Base-by-base conservation (phyloP, 164 flowering plant species). In the Protea cynaroides region DNA sequence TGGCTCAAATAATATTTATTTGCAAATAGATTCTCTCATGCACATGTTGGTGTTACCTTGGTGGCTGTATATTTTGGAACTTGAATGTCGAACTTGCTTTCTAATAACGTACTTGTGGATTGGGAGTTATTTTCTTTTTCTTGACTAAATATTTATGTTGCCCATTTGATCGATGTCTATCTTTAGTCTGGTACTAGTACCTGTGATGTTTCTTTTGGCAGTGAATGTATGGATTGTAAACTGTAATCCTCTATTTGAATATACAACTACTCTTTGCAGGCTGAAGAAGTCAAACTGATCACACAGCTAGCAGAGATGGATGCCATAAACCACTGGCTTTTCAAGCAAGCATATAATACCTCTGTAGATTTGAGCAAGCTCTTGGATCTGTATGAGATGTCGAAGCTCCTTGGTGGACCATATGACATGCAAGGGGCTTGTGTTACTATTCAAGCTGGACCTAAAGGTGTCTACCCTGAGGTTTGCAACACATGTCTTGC, bases 361-460 rank as follows among this genome's bases (percentile, higher is more conserved):
- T 92, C 90, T 54, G 49, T 84, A 25, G 85, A 84, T 70, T 80
- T 84, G 17, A 80, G 83, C 77, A 83, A 84, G 67, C 78, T 78
- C 67, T 64, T 92, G 81, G 86, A 89, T 75, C 85, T 66, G 67
- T 92, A 92, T 59, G 90, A 90, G 78, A 80, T 84, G 79, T 81
- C 83, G 51, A 92, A 84, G 82, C 86, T 82, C 71, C 83, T 92
- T 51, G 75, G 64, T 69, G 96, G 89, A 25, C 83, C 80, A 63
- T 84, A 79, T 77, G 98, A 92, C 70, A 62, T 61, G 63, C 88
- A 88, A 69, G 98, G 98, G 59, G 98, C 98, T 43, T 85, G 87
- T 23, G 36, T 90, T 23, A 68, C 72, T 24, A 82, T 92, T 55
- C 73, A 66, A 74, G 84, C 95, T 75, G 80, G 80, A 73, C 55